Evolutionary conservation across 2,329 filamentous ascomycete species (phyloP).

Genomic region (Cladosporium austrohemisphaericum): DNA sequence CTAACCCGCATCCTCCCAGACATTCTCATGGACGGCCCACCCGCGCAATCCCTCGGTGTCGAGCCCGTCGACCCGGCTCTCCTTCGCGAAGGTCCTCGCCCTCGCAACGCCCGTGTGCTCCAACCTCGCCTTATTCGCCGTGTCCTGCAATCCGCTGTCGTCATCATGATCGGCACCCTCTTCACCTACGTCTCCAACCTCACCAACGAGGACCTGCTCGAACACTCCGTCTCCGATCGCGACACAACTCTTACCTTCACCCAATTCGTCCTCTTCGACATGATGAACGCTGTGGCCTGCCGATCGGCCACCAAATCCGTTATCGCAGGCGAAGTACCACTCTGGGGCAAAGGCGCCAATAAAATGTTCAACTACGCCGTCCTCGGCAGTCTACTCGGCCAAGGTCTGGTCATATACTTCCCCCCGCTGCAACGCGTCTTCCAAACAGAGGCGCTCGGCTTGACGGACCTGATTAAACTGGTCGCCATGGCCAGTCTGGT

Average conservation of each 20-base stretch:
- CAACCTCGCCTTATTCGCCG: slow-evolving; percentile 76
- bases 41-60: slow-evolving; percentile 92
- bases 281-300: slow-evolving; percentile 97
- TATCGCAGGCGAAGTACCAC: slow-evolving; percentile 67
- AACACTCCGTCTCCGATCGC: slow-evolving; percentile 69
- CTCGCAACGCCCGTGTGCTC: slow-evolving; percentile 84
- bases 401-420: slow-evolving; percentile 89
- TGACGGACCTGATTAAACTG: slow-evolving; percentile 71
- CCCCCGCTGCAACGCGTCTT: slow-evolving; percentile 92
- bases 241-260: slow-evolving; percentile 99
- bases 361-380: slow-evolving; percentile 97
- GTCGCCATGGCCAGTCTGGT: slow-evolving; percentile 78
- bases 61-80: slow-evolving; percentile 92
- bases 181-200: slow-evolving; percentile 90
- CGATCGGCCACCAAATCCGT: slow-evolving; percentile 88
- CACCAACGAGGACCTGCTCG: slow-evolving; percentile 62
- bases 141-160: slow-evolving; percentile 77
- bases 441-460: slow-evolving; percentile 80
- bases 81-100: slow-evolving; percentile 84
- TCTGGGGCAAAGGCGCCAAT: slow-evolving; percentile 73
- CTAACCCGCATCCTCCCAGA: slow-evolving; percentile 54
- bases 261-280: slow-evolving; percentile 97
- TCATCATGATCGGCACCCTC: slow-evolving; percentile 93
- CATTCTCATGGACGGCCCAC: slow-evolving; percentile 98
- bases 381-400: slow-evolving; percentile 74